phyloP scores from a whole-genome alignment of 352 stramenopile genomes.

The Pythium monospermum region DNA sequence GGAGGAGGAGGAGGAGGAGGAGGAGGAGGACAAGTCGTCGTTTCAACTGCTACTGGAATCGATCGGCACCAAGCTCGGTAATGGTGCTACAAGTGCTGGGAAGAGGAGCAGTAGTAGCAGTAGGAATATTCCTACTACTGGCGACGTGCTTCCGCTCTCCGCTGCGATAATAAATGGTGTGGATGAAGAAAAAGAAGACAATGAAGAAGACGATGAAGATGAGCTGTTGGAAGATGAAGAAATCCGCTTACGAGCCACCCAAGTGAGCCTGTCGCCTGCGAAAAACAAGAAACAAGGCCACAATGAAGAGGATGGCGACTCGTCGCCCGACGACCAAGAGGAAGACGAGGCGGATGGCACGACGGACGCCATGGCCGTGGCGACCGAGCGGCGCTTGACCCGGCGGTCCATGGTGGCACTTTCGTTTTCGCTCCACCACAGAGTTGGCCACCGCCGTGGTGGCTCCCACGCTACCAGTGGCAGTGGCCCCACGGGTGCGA shows the following conservation, averaged over 20 bases:
- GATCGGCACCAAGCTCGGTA: neutral
- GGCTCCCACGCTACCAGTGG: no score
- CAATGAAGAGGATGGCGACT: neutral
- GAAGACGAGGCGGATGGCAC: neutral
- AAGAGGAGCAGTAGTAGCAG: no score
- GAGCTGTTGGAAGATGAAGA: constrained; percentile 53
- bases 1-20: constrained; percentile 6
- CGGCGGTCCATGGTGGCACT: neutral
- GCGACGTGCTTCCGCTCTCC: no score
- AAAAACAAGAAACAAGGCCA: constrained; percentile 14
- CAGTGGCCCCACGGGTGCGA: no score
- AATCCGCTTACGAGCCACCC: constrained; percentile 19
- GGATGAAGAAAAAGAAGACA: constrained; percentile 10
- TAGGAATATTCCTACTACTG: no score
- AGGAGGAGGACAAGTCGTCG: constrained; percentile 6
- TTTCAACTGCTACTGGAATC: constrained; percentile 51
- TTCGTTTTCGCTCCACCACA: constrained; percentile 3
- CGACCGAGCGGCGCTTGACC: constrained; percentile 13
- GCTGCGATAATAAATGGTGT: no score
- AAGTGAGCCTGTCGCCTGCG: neutral
- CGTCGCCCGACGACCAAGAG: neutral
- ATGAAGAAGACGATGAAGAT: neutral
- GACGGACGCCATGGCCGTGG: constrained; percentile 11
- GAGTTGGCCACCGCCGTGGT: no score
- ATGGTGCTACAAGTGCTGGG: no score